A percentile compares a stretch with the other conserved stretches of the same genome.
These are phyloP conservation scores for Hemisphaericaspora xylofermentans DNA, from an alignment of 1,139 yeast genomes.

Conservation along the genomic window DNA sequence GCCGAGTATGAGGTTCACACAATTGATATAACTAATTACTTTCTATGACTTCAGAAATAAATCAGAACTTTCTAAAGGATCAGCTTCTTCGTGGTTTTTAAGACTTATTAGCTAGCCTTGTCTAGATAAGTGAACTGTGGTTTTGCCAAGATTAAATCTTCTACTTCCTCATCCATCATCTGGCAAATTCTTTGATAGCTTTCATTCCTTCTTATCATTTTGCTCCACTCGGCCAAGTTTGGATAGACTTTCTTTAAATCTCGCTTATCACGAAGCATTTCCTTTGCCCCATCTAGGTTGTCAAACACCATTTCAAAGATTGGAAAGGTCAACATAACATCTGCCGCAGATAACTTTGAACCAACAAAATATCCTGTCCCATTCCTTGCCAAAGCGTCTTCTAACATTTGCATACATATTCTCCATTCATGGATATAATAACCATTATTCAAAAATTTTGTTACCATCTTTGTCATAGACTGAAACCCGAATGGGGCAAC, in stretches of 20 bases:
- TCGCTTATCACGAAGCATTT: conserved; percentile 34
- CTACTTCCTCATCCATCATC: conserved; percentile 31
- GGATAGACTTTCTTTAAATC: conserved; percentile 32
- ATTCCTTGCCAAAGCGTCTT: conserved; percentile 35
- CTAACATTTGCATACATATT: conserved; percentile 42
- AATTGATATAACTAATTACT: too few species aligned
- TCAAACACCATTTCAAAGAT: conserved; percentile 43
- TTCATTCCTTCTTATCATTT: conserved; percentile 32
- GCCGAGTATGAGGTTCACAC: too few species aligned
- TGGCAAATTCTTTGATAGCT: conserved; percentile 28
- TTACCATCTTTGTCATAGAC: conserved; percentile 36
- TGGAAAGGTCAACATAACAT: conserved; percentile 51
- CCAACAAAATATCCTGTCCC: conserved; percentile 56
- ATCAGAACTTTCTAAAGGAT: too few species aligned
- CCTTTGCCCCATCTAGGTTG: conserved; percentile 36
- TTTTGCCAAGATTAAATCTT: conserved; percentile 15
- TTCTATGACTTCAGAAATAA: too few species aligned
- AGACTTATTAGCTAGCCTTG: background rate
- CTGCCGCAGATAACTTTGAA: conserved; percentile 57
- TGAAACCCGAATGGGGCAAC: conserved; percentile 50
- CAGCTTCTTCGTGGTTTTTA: too few species aligned
- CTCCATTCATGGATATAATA: conserved; percentile 45
- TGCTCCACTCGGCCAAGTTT: conserved; percentile 39
- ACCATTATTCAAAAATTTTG: conserved; percentile 43
- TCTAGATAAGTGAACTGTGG: conserved; percentile 13